Percentiles rank a stretch among this genome's conserved stretches.
phyloP scores from a whole-genome alignment of 805 yeast species.

The Ogataea angusta region DNA sequence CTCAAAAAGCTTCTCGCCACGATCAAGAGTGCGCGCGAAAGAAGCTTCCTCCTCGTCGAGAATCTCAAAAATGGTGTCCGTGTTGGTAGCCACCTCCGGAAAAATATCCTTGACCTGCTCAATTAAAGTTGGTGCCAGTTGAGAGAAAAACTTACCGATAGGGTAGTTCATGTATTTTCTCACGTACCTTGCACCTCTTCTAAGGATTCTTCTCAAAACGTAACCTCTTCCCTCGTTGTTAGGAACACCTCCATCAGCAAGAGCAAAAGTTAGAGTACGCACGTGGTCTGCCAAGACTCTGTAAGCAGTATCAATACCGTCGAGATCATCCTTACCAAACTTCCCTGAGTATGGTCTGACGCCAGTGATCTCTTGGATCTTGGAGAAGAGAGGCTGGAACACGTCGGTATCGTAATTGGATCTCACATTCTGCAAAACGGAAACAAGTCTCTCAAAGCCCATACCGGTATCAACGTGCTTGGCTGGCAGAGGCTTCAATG shows the following conservation, averaged over 20 bases:
- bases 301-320: conserved; percentile 97
- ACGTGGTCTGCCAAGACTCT: conserved; percentile 98
- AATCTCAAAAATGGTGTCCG: conserved; percentile 78
- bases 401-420: conserved; percentile 98
- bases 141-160: conserved; percentile 89
- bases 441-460: conserved; percentile 97
- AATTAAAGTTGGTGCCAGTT: conserved; percentile 87
- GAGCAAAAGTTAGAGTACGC: conserved; percentile 92
- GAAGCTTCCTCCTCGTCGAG: conserved; percentile 95
- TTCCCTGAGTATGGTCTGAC: conserved; percentile 89
- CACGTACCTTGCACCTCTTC: conserved; percentile 97
- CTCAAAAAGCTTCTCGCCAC: conserved; percentile 96
- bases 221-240: conserved; percentile 99
- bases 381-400: conserved; percentile 80
- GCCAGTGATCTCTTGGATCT: conserved; percentile 90
- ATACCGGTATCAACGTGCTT: conserved; percentile 97
- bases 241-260: conserved; percentile 99
- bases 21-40: conserved; percentile 90
- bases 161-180: conserved; percentile 96
- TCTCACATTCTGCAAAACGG: conserved; percentile 83
- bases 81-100: conserved; percentile 83
- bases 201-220: conserved; percentile 91
- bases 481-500: conserved; percentile 81
- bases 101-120: conserved; percentile 83
- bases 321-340: conserved; percentile 88